Evolutionary conservation across 495 filamentous ascomycete genomes (phyloP), one percentile per base, ranked within the genome.

Genomic region (Tuber magnatum): DNA sequence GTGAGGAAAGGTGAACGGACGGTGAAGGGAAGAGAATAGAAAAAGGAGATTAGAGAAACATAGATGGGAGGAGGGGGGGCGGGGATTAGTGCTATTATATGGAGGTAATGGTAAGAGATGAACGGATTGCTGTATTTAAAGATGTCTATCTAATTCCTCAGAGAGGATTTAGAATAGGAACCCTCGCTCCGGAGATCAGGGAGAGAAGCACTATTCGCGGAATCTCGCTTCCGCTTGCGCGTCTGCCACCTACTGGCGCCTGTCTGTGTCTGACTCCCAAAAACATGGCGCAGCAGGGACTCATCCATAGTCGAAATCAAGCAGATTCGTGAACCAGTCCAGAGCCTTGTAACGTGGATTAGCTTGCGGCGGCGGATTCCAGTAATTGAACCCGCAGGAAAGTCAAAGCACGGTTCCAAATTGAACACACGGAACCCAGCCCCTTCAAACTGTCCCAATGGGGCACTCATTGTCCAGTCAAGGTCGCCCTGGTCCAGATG

Each of bases 171-270:
- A 48, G 44, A 48, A 48, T 48, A 3, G 20, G 44, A 22, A 7
- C 44, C 18, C 44, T 48, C 44, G 44, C 22, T 22, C 44, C 44
- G 18, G 44, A 48, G 44, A 22, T 48, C 3, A 48, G 44, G 20
- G 44, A 48, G 18, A 48, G 44, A 48, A 0, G 18, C 44, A 22
- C 18, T 18, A 48, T 48, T 48, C 44, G 22, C 5, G 6, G 20
- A 22, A 22, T 22, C 20, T 0, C 20, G 44, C 18, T 22, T 48
- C 18, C 44, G 44, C 44, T 48, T 48, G 44, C 44, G 44, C 20
- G 2, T 22, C 84, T 38, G 75, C 69, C 7, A 10, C 22, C 6
- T n/a, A 24, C 20, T 22, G 20, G 22, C 22, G 9, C 46, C 46
- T n/a, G 46, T 6, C 46, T n/a, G 22, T 24, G 20, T n/a, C 46